Evolutionary conservation across 768 basidiomycete species (phyloP).

Genomic region (Kwoniella dejecticola): DNA sequence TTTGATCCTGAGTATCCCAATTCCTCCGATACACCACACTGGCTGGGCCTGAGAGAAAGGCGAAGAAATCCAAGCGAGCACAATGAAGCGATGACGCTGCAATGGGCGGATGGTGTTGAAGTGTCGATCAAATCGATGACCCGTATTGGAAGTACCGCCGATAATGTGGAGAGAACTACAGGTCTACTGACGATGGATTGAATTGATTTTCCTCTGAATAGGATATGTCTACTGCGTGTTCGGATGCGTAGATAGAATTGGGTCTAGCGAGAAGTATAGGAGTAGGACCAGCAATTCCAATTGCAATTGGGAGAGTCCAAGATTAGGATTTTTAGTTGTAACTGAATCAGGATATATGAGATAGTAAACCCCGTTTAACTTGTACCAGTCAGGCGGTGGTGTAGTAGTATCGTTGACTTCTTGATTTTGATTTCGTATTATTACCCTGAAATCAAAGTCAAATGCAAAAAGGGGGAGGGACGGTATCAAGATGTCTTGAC

Average conservation of each 20-base stretch:
- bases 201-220: constrained; percentile 2
- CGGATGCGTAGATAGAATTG: too few species aligned
- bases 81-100: too few species aligned
- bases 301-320: not conserved
- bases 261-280: not conserved
- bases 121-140: not conserved
- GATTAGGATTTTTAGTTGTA: constrained; percentile 3
- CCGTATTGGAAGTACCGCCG: not conserved
- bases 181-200: not conserved
- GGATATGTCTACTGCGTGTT: not conserved
- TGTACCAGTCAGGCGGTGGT: not conserved
- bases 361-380: not conserved
- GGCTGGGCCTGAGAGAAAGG: too few species aligned
- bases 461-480: too few species aligned
- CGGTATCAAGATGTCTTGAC: too few species aligned
- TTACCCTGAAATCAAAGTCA: constrained; percentile 4
- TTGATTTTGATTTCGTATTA: not conserved
- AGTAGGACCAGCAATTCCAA: constrained; percentile 5
- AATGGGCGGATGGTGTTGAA: too few species aligned
- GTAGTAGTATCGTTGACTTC: not conserved
- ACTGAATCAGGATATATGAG: constrained; percentile 9
- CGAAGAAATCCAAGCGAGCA: too few species aligned
- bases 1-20: not conserved
- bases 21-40: not conserved
- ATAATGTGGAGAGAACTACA: not conserved